Evolutionary conservation across 1,139 yeast genomes (phyloP).

Genomic region (Petasospora rhodanensis): DNA sequence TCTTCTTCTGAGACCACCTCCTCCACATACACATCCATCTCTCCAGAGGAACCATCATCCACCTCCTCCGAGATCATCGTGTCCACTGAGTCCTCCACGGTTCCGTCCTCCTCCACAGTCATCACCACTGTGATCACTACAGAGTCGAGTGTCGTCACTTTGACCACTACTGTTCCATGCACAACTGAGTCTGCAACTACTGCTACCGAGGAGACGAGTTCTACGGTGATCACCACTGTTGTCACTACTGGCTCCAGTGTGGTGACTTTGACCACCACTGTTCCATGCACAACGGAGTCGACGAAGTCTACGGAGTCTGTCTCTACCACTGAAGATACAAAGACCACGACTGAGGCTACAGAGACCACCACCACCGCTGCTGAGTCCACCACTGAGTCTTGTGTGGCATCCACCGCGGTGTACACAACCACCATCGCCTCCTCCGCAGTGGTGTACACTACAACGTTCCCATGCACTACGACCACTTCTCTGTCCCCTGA

Average conservation of each 20-base stretch:
- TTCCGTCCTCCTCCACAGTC: background rate
- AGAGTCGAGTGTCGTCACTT: slow-evolving; percentile 1
- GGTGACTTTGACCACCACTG: background rate
- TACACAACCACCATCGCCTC: too few species aligned
- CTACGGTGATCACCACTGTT: background rate
- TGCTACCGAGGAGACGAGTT: background rate
- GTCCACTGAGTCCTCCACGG: background rate
- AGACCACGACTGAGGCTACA: too few species aligned
- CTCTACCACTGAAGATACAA: too few species aligned
- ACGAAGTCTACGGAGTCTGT: too few species aligned
- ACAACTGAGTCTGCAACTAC: slow-evolving; percentile 1
- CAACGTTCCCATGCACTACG: background rate
- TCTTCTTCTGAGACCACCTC: background rate
- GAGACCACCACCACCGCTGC: too few species aligned
- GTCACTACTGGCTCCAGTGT: too few species aligned
- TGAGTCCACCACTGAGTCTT: too few species aligned
- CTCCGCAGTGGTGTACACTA: too few species aligned
- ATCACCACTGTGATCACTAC: slow-evolving; percentile 1
- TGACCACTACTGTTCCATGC: slow-evolving; percentile 4
- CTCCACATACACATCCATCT: slow-evolving; percentile 1
- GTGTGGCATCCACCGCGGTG: too few species aligned
- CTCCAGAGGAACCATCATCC: slow-evolving; percentile 2
- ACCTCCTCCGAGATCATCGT: slow-evolving; percentile 1
- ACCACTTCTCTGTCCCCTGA: too few species aligned
- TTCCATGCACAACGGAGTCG: too few species aligned